Base-by-base conservation (phyloP, 805 yeast species). In the Wickerhamomyces chambardii region DNA sequence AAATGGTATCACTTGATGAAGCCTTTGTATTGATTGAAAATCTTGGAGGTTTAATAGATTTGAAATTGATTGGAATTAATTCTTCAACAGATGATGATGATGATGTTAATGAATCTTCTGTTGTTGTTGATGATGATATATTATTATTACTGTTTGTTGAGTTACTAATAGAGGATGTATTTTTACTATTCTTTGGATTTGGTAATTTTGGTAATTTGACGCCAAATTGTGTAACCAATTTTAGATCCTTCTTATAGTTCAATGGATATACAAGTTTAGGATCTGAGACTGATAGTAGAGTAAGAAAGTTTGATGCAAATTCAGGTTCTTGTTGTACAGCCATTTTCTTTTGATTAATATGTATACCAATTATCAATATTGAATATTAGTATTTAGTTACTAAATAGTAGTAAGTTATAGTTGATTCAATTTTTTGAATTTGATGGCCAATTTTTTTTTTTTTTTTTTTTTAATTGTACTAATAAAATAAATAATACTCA, bases 31-130 rank as follows among this genome's bases (percentile, higher is more conserved):
- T 43, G 14, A 61, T 42, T 28, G 59, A 53, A 55, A 84, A 81
- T 50, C 78, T 83, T 6, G 95, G 95, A 5, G 80, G 73, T 46
- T 78, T 75, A 36, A 85, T 70, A 22, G 89, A 80, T 55, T 79
- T 80, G 51, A 84, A 64, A 5, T 55, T 47, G 14, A 70, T 57
- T 12, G 27, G 7, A 12, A 24, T 15, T 14, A 24, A 11, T 5
- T 12, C 27, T 11, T 24, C n/a, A 12, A 4, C 12, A 12, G 6
- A 14, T 24, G 27, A 24, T 6, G 27, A 8, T 24, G 7, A 14
- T 11, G 10, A 8, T 8, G 10, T 10, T 19, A 10, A 19, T 19
- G 22, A 19, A 19, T 2, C 10, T 19, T 7, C 10, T 19, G 22
- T 8, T 8, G 22, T 8, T 15, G 12, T 17, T 17, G 28, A 6